Percentiles rank a stretch among this genome's conserved stretches.
Evolutionary conservation across 495 filamentous ascomycete species (phyloP).

Genomic region (Talaromyces thailandensis): DNA sequence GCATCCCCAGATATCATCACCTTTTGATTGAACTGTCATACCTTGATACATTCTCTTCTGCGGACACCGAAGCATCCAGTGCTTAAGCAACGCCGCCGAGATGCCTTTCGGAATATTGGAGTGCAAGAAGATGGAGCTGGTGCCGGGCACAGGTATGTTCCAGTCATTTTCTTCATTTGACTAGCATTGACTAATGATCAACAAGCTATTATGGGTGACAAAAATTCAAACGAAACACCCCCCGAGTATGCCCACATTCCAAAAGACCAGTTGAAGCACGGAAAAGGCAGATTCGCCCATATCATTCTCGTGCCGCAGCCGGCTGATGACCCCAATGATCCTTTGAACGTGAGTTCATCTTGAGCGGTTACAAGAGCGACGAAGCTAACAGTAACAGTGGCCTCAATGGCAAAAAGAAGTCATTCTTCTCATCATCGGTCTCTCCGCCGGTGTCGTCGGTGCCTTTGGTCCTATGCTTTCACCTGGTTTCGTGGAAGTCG

Average conservation of each 20-base stretch:
- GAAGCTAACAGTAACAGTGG: slow-evolving; percentile 18
- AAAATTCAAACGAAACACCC: slow-evolving; percentile 27
- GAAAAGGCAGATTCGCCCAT: slow-evolving; percentile 32
- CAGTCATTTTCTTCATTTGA: too few species aligned
- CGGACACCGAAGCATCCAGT: neutral
- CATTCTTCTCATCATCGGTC: slow-evolving; percentile 43
- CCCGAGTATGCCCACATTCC: slow-evolving; percentile 31
- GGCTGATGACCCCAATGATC: slow-evolving; percentile 45
- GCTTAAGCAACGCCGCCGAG: neutral
- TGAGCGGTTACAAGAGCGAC: too few species aligned
- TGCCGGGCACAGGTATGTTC: slow-evolving; percentile 4
- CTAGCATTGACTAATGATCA: neutral
- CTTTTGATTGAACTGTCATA: neutral
- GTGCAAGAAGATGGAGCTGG: neutral
- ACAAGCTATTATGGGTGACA: slow-evolving; percentile 33
- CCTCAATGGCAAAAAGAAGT: slow-evolving; percentile 44
- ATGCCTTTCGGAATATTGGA: slow-evolving; percentile 6
- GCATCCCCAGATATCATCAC: neutral
- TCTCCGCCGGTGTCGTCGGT: slow-evolving; percentile 45
- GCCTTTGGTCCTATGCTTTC: slow-evolving; percentile 49
- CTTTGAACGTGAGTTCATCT: slow-evolving; percentile 23
- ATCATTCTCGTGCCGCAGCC: slow-evolving; percentile 47
- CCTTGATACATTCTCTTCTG: neutral
- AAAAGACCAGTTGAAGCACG: slow-evolving; percentile 38
- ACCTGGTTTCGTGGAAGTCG: slow-evolving; percentile 34